Conservation (phyloP, 2,329 filamentous ascomycete genomes). For the Hypoxylon sp. region DNA sequence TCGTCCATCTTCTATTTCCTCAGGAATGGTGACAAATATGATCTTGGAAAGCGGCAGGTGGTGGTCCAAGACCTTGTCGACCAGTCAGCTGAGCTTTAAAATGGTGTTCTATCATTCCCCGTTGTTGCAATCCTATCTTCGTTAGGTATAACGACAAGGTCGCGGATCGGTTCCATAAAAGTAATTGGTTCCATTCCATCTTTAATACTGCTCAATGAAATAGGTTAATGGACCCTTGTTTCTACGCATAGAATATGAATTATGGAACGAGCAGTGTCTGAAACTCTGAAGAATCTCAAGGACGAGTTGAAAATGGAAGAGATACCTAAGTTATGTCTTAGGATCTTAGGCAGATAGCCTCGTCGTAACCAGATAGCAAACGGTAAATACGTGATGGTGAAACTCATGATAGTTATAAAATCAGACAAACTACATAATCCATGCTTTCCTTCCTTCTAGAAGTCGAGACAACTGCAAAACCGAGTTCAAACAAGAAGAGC, state of each 20-base stretch:
- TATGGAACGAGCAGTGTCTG: background rate
- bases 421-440: too few species aligned
- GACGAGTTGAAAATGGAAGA: background rate
- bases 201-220: background rate
- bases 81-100: background rate
- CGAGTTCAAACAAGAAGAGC: too few species aligned
- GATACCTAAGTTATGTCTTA: background rate
- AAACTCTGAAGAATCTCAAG: background rate
- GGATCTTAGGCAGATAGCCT: background rate
- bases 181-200: background rate
- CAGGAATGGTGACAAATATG: constrained; percentile 51
- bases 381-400: too few species aligned
- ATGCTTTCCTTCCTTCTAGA: too few species aligned
- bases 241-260: background rate
- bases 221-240: background rate
- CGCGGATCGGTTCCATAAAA: background rate
- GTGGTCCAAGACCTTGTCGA: constrained; percentile 32
- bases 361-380: too few species aligned
- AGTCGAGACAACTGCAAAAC: too few species aligned
- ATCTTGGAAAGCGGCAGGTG: constrained; percentile 51
- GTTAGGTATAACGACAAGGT: background rate
- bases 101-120: background rate
- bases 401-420: too few species aligned
- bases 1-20: constrained; percentile 52
- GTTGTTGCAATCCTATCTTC: background rate